phyloP scores from a whole-genome alignment of 805 yeast genomes.

The Kodamaea leandrae region DNA sequence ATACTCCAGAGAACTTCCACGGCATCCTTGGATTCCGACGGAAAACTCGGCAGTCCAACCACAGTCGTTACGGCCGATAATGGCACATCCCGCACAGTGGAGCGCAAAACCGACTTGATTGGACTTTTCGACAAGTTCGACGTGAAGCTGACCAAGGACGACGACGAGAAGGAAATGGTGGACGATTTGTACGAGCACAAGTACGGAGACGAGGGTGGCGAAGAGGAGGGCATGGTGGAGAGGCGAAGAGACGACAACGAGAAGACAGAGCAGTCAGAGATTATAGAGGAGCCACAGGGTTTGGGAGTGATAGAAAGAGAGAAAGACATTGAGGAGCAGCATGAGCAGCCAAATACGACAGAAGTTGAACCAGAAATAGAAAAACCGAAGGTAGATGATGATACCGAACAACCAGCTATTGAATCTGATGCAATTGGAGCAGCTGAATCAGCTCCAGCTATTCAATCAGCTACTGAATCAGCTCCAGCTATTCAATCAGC shows the following conservation, averaged over 20 bases:
- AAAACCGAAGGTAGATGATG: too few relatives aligned
- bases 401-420: too few relatives aligned
- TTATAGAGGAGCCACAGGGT: background rate
- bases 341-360: too few relatives aligned
- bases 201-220: conserved; percentile 7
- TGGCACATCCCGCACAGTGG: conserved; percentile 6
- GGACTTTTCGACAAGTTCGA: conserved; percentile 38
- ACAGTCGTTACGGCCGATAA: conserved; percentile 4
- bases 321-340: background rate
- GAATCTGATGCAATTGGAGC: too few relatives aligned
- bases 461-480: too few relatives aligned
- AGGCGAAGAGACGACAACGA: background rate
- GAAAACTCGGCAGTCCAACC: conserved; percentile 11
- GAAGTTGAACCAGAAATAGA: background rate
- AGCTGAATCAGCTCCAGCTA: too few relatives aligned
- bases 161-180: conserved; percentile 9
- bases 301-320: background rate
- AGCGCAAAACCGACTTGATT: conserved; percentile 24
- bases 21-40: conserved; percentile 1
- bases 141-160: conserved; percentile 11
- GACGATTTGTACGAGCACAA: conserved; percentile 11
- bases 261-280: background rate
- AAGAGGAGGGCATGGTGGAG: conserved; percentile 6
- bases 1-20: conserved; percentile 13
- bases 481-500: too few relatives aligned